Evolutionary conservation across 306 rosid species (phyloP).

Genomic region (barrel medic (Medicago truncatula)): DNA sequence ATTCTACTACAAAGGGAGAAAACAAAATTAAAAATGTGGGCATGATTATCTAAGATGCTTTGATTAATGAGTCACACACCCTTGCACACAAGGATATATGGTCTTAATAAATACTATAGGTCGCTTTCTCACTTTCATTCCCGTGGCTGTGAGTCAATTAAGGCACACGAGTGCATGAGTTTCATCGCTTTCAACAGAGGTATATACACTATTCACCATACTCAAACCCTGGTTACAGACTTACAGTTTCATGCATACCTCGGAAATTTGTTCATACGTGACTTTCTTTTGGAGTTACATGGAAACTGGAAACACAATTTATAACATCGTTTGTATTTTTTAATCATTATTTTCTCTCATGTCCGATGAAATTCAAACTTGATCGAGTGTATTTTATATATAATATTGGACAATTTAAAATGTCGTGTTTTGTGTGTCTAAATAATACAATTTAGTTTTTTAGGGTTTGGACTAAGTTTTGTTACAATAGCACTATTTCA

Average conservation of each 20-base stretch:
- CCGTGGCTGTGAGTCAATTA: conserved; percentile 28
- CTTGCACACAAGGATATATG: background rate
- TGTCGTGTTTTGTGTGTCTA: too few relatives aligned
- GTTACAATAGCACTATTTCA: background rate
- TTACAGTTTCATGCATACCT: too few relatives aligned
- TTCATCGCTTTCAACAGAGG: conserved; percentile 54
- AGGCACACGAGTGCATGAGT: conserved; percentile 58
- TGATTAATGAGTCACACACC: background rate
- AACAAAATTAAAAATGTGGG: conserved; percentile 2
- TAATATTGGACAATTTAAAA: too few relatives aligned
- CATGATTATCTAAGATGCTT: conserved; percentile 27
- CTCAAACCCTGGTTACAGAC: conserved; percentile 2
- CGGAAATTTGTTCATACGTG: too few relatives aligned
- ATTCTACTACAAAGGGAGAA: background rate
- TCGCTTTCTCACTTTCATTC: conserved; percentile 35
- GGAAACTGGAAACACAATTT: too few relatives aligned
- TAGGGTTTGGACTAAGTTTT: background rate
- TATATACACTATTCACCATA: conserved; percentile 2
- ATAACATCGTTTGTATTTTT: too few relatives aligned
- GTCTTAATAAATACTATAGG: background rate
- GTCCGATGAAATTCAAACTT: too few relatives aligned
- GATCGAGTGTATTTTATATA: too few relatives aligned
- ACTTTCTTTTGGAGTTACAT: too few relatives aligned
- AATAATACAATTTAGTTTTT: too few relatives aligned
- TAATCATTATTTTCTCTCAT: too few relatives aligned